A percentile compares a stretch with the other conserved stretches of the same genome.
These are phyloP conservation scores for Aspergillus novoparasiticus DNA, from an alignment of 2,329 filamentous ascomycete species.

Conservation along the genomic window DNA sequence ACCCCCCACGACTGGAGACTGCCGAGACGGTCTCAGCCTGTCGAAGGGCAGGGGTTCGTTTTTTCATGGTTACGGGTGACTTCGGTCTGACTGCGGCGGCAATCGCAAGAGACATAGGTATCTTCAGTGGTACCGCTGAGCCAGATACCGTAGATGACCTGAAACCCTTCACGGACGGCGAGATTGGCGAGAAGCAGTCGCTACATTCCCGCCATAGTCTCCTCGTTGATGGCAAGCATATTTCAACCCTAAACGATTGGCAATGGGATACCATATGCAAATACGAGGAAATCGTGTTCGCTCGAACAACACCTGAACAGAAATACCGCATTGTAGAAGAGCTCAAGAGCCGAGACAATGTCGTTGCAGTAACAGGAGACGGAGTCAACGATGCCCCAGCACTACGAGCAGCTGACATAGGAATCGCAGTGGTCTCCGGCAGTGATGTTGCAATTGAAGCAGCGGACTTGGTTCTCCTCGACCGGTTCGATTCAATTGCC, in stretches of 20 bases:
- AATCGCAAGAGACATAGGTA: conserved; percentile 46
- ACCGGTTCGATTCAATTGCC: conserved; percentile 38
- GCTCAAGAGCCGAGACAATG: conserved; percentile 39
- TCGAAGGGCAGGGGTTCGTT: conserved; percentile 40
- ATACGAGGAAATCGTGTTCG: conserved; percentile 55
- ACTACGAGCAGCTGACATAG: conserved; percentile 36
- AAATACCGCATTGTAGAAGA: conserved; percentile 48
- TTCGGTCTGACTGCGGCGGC: conserved; percentile 44
- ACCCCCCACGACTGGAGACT: conserved; percentile 43
- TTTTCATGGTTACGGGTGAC: conserved; percentile 50
- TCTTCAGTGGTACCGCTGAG: conserved; percentile 44
- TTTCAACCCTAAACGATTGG: conserved; percentile 64
- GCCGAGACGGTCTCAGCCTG: conserved; percentile 38
- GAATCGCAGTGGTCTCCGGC: conserved; percentile 39
- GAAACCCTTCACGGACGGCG: conserved; percentile 29
- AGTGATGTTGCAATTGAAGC: conserved; percentile 46
- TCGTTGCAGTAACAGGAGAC: conserved; percentile 46
- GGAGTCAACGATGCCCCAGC: conserved; percentile 42
- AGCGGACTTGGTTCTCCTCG: conserved; percentile 41
- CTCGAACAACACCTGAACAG: conserved; percentile 47
- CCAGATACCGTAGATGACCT: conserved; percentile 62
- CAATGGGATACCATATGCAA: conserved; percentile 69
- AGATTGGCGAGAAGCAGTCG: conserved; percentile 21
- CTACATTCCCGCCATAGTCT: conserved; percentile 51
- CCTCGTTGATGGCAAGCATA: conserved; percentile 66